Base-by-base conservation (phyloP, 2,329 filamentous ascomycete species). In the Fusarium subtropicale region DNA sequence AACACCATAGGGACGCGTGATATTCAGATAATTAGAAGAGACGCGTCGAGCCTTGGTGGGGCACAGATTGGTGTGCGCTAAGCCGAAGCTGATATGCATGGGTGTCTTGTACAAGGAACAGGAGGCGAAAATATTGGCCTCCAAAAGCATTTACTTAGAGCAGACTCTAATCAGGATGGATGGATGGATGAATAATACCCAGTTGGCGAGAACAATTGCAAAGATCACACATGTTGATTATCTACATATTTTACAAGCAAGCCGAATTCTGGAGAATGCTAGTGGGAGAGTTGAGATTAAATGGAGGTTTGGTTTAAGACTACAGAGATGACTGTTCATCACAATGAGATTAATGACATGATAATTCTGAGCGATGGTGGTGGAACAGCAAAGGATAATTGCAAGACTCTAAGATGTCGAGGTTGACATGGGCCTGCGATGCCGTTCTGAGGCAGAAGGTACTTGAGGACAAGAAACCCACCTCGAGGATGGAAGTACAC, bases 1-100 rank as follows among this genome's bases (percentile, higher is more conserved):
- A 75, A 73, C 71, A 69, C 67, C 68, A 75, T 36, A 42, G 48
- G 58, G 61, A 73, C 71, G 72, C 66, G 73, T 74, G 60, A 59
- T 71, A 75, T 72, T 57, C 53, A 48, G 41, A 47, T 54, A 48
- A 44, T 41, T 54, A 42, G 38, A 44, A 51, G 39, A 71, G 71
- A 69, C 73, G 68, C 71, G 73, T 68, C 56, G 34, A 51, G 54
- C 59, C 57, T 52, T 47, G 34, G 72, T 66, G 67, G 65, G 53
- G 41, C 33, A 56, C 34, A 45, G 51, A 30, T 41, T 46, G 47
- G 28, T 24, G 42, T 33, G 36, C 66, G 46, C 47, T 30, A 64
- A 39, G 33, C 28, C 15, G 20, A 56, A 56, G 33, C 41, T 45
- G 59, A 70, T 73, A 26, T 68, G 47, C 68, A 74, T 62, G 63